Percentiles rank a stretch among this genome's conserved stretches.
Conservation (phyloP, 768 basidiomycete genomes). For the Suillus cothurnatus region DNA sequence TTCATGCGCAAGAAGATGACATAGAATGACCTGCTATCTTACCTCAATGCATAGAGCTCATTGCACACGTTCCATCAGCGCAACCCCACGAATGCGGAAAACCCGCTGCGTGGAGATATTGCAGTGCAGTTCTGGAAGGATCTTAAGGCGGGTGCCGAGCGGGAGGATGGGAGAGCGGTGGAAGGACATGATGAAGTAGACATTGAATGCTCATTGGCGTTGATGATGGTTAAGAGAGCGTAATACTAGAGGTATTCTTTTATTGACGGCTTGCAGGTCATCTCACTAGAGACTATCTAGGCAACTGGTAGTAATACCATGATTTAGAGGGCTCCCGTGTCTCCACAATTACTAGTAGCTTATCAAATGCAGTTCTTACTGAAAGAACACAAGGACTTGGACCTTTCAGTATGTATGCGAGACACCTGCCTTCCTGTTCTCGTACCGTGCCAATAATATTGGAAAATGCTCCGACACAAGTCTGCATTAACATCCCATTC, state of each 20-base stretch:
- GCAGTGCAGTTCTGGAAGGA: constrained; percentile 63
- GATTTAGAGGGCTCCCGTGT: neutral
- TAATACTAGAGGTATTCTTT: neutral
- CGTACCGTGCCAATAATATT: too few relatives aligned
- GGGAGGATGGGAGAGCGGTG: constrained; percentile 24
- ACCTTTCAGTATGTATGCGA: neutral
- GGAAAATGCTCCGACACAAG: too few relatives aligned
- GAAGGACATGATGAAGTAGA: constrained; percentile 31
- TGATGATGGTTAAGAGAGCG: constrained; percentile 21
- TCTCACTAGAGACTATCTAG: neutral
- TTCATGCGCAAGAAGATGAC: constrained; percentile 61
- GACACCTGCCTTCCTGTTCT: neutral
- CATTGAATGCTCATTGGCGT: constrained; percentile 43
- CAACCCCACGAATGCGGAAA: constrained; percentile 55
- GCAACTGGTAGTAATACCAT: too few relatives aligned
- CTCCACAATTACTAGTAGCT: neutral
- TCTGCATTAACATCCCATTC: too few relatives aligned
- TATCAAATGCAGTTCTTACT: neutral
- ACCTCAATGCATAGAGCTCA: constrained; percentile 74
- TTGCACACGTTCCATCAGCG: constrained; percentile 66
- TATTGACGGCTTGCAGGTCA: neutral
- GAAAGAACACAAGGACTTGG: neutral
- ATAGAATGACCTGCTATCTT: constrained; percentile 67
- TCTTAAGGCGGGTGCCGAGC: constrained; percentile 43
- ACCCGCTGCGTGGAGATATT: constrained; percentile 61